Percentiles rank a stretch among this genome's conserved stretches.
Evolutionary conservation across 148 eudicot genomes (phyloP).

Genomic region (Agrostemma githago): DNA sequence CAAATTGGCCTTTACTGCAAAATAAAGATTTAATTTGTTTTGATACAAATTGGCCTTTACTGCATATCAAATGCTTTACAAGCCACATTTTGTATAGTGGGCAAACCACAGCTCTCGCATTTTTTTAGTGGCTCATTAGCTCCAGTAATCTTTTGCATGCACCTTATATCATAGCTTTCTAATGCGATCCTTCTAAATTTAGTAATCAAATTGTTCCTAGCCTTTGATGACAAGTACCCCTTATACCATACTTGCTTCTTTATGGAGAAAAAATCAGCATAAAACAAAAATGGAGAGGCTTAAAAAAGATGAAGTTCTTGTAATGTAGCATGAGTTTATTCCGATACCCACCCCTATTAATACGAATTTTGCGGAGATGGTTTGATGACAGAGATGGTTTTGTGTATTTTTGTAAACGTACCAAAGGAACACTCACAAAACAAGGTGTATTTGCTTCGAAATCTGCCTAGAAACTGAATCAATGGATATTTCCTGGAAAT

Average conservation of each 20-base stretch:
- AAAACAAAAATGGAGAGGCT: neutral
- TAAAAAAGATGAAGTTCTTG: neutral
- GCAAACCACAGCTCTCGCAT: neutral
- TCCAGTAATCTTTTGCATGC: neutral
- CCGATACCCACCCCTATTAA: neutral
- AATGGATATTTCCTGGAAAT: too few species aligned
- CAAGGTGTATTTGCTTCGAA: too few species aligned
- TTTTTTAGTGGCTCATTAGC: too few species aligned
- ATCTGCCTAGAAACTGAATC: too few species aligned
- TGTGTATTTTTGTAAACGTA: too few species aligned
- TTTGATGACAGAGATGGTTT: too few species aligned
- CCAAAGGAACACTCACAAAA: too few species aligned
- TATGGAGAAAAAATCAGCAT: neutral
- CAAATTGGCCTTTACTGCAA: neutral
- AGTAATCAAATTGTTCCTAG: neutral
- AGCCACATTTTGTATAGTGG: neutral
- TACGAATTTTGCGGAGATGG: too few species aligned
- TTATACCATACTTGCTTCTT: neutral
- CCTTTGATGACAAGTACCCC: neutral
- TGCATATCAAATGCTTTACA: neutral
- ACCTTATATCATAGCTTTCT: neutral
- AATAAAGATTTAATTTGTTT: slow-evolving; percentile 1
- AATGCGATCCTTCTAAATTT: neutral
- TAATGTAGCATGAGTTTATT: neutral
- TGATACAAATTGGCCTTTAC: neutral